Conservation (phyloP, 441 rosid genomes). For the Erodium texanum region DNA sequence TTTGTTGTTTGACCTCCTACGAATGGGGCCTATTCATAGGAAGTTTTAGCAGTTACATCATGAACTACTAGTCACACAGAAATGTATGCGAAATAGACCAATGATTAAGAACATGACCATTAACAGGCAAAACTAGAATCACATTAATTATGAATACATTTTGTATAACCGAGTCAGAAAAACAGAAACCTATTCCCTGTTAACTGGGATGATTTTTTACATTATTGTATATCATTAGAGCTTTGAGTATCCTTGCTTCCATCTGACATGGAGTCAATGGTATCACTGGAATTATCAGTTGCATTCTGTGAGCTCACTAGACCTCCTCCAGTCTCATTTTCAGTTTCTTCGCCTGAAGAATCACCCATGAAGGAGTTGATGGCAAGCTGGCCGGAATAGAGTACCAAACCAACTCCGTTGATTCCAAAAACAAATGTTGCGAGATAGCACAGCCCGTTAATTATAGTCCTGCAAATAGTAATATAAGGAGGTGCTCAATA, state of each 20-base stretch:
- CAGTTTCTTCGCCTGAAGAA: constrained; percentile 1
- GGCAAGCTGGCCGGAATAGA: constrained; percentile 20
- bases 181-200: too few relatives aligned
- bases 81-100: neutral
- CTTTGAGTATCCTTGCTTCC: neutral
- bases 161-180: neutral
- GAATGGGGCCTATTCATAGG: neutral
- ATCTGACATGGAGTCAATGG: neutral
- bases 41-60: neutral
- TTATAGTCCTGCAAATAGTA: constrained; percentile 20
- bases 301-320: neutral
- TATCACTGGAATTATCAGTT: neutral
- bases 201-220: neutral
- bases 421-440: constrained; percentile 22
- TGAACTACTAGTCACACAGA: neutral
- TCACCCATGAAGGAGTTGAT: constrained; percentile 16
- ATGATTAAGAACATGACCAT: neutral
- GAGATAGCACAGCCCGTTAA: constrained; percentile 23
- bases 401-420: constrained; percentile 16
- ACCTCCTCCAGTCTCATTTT: too few relatives aligned
- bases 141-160: neutral
- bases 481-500: neutral
- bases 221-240: neutral
- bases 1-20: neutral
- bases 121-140: too few relatives aligned